Conservation (phyloP, 345 rosid genomes). For the Garcia nutans region DNA sequence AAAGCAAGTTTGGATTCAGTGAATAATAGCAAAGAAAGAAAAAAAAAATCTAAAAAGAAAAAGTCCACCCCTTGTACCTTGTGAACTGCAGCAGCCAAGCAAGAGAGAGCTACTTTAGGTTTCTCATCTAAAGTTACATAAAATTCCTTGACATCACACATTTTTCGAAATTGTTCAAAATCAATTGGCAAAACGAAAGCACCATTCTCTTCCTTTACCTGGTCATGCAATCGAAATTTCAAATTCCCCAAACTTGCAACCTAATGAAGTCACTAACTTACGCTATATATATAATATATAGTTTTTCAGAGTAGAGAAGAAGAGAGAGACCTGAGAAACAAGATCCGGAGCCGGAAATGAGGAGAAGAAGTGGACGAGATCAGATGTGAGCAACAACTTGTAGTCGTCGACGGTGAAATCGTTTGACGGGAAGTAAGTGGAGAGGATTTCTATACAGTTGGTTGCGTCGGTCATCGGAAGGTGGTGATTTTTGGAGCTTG, state of each 20-base stretch:
- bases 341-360: constrained; percentile 45
- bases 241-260: not conserved
- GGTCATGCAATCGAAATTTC: constrained; percentile 12
- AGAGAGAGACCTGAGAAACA: constrained; percentile 56
- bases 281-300: not conserved
- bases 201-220: constrained; percentile 67
- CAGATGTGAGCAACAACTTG: constrained; percentile 46
- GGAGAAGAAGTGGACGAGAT: constrained; percentile 71
- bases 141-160: constrained; percentile 52
- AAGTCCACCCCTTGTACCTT: constrained; percentile 43
- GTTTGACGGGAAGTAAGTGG: constrained; percentile 58
- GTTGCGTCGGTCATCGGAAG: constrained; percentile 24
- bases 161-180: constrained; percentile 61
- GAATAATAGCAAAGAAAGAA: not conserved
- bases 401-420: constrained; percentile 54
- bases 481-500: constrained; percentile 16
- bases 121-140: constrained; percentile 57
- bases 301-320: not conserved
- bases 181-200: constrained; percentile 58
- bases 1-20: not conserved
- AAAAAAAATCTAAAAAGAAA: not conserved
- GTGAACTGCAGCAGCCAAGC: constrained; percentile 82
- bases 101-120: constrained; percentile 73
- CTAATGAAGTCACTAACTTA: not conserved
- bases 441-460: constrained; percentile 40